Percentiles rank a stretch among this genome's conserved stretches.
Conservation (phyloP, 139 green algal species). For the Volvox africanus region DNA sequence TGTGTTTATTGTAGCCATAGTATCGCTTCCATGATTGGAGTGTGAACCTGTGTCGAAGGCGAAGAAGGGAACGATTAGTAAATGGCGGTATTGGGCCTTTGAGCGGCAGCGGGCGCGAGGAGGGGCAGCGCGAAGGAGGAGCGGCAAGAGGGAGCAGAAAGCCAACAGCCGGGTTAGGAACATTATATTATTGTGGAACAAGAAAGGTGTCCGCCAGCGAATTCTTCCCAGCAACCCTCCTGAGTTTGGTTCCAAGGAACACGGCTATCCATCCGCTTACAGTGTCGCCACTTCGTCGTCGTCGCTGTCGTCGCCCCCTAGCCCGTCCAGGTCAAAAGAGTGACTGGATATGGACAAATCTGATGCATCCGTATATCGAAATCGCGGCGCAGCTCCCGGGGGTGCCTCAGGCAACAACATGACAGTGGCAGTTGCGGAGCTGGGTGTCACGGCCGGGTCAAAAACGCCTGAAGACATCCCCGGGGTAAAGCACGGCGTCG, state of each 20-base stretch:
- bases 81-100: no score
- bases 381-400: background rate
- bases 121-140: no score
- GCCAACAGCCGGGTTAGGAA: no score
- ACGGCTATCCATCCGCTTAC: slow-evolving; percentile 4
- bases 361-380: slow-evolving; percentile 19
- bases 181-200: no score
- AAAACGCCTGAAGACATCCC: background rate
- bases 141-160: no score
- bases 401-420: background rate
- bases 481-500: background rate
- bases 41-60: slow-evolving; percentile 18
- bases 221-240: no score
- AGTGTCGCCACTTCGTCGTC: slow-evolving; percentile 27
- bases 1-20: slow-evolving; percentile 44
- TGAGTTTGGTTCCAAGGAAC: no score
- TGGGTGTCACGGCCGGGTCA: slow-evolving; percentile 33
- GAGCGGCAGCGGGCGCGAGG: no score
- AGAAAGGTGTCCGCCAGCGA: no score
- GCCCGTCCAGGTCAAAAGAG: background rate
- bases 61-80: no score
- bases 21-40: slow-evolving; percentile 39
- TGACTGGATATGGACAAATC: slow-evolving; percentile 36
- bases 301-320: background rate
- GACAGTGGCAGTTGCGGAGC: slow-evolving; percentile 4